Percentiles rank a stretch among this genome's conserved stretches.
These are phyloP conservation scores for Marsdenia floribunda DNA, from an alignment of 257 asterid genomes.

Conservation along the genomic window DNA sequence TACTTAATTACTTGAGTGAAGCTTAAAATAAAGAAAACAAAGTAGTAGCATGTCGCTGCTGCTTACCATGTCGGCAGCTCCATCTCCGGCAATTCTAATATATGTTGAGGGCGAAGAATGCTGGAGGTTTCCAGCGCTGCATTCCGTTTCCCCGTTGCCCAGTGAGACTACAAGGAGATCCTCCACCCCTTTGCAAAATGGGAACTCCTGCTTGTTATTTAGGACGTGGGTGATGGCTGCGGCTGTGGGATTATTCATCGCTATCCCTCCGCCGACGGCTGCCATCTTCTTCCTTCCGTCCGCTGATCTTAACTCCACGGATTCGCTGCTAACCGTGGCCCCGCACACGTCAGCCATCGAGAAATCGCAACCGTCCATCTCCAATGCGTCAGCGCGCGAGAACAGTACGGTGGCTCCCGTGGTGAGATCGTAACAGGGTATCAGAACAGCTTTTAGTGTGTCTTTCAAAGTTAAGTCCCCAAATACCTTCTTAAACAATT, in stretches of 20 bases:
- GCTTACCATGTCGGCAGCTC: conserved; percentile 80
- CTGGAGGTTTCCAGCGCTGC: conserved; percentile 13
- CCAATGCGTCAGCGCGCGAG: conserved; percentile 80
- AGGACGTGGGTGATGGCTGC: conserved; percentile 84
- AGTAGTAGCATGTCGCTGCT: no score
- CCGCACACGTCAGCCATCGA: conserved; percentile 46
- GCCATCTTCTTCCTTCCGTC: conserved; percentile 54
- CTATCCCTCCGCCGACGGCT: conserved; percentile 62
- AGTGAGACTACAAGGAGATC: conserved; percentile 62
- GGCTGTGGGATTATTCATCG: conserved; percentile 76
- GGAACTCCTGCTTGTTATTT: conserved; percentile 77
- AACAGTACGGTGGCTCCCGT: conserved; percentile 64
- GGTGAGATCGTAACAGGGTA: conserved; percentile 80
- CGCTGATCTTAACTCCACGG: conserved; percentile 42
- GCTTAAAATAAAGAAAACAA: no score
- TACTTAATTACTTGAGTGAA: no score
- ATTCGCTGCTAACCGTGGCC: conserved; percentile 40
- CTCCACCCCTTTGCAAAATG: conserved; percentile 51
- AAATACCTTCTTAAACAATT: conserved; percentile 36
- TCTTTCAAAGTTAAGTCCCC: conserved; percentile 56
- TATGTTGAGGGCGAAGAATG: conserved; percentile 24
- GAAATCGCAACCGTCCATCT: conserved; percentile 74
- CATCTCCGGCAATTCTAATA: conserved; percentile 63
- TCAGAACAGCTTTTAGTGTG: conserved; percentile 55
- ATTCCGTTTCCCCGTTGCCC: conserved; percentile 50